Evolutionary conservation across 2,329 filamentous ascomycete genomes (phyloP).

Genomic region (Coniochaeta pulveracea): DNA sequence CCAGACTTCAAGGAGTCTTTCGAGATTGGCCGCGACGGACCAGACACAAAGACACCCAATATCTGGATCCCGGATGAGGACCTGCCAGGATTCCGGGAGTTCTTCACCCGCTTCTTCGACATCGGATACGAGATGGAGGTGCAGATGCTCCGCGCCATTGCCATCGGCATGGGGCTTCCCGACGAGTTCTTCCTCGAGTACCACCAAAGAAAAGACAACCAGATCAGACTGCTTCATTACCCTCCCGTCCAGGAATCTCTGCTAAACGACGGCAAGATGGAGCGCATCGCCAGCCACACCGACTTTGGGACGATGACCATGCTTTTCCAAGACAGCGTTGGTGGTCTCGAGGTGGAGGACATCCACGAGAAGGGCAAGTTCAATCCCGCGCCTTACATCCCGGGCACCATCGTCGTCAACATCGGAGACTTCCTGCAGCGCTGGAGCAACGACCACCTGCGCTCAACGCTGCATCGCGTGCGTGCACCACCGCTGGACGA

Average conservation of each 20-base stretch:
- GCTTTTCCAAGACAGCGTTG: conserved; percentile 31
- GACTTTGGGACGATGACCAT: conserved; percentile 31
- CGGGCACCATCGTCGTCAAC: conserved; percentile 27
- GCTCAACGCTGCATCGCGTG: conserved; percentile 10
- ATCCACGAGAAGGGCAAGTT: conserved; percentile 20
- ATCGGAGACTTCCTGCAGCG: conserved; percentile 27
- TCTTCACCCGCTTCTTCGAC: conserved; percentile 19
- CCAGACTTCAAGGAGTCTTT: conserved; percentile 28
- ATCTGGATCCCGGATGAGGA: conserved; percentile 25
- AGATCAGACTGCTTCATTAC: conserved; percentile 49
- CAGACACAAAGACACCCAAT: conserved; percentile 20
- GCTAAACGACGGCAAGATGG: conserved; percentile 13
- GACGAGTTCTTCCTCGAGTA: conserved; percentile 17
- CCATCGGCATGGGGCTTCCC: conserved; percentile 20
- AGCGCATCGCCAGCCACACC: conserved; percentile 18
- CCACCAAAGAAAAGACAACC: conserved; percentile 45
- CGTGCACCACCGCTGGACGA: conserved; percentile 7
- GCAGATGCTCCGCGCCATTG: conserved; percentile 18
- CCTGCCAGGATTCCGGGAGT: conserved; percentile 23
- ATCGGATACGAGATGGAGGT: conserved; percentile 16
- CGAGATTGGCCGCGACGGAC: conserved; percentile 22
- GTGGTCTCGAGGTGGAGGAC: conserved; percentile 29
- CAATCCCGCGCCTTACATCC: conserved; percentile 14
- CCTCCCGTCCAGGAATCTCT: conserved; percentile 19
- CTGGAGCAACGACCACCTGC: conserved; percentile 2